phyloP scores from a whole-genome alignment of 2,329 filamentous ascomycete genomes.

The Scytalidium sp. region DNA sequence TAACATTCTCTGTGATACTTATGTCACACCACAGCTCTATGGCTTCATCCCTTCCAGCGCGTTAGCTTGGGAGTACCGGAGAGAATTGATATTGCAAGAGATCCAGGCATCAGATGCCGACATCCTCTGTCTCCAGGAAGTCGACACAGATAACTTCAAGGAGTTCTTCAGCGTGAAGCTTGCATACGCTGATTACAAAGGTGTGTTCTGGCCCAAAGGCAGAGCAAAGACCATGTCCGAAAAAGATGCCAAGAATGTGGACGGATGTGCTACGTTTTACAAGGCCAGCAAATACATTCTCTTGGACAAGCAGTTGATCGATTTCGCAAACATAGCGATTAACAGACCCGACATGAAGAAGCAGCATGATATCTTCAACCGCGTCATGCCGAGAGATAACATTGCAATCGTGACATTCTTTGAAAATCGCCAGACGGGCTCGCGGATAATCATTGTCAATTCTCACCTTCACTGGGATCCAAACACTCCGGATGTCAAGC shows the following conservation, averaged over 20 bases:
- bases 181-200: conserved; percentile 86
- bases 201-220: conserved; percentile 87
- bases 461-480: conserved; percentile 96
- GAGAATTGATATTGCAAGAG: conserved; percentile 79
- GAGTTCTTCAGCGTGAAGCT: conserved; percentile 87
- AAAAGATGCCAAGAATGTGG: conserved; percentile 83
- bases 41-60: conserved; percentile 85
- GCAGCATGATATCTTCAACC: conserved; percentile 96
- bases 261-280: conserved; percentile 96
- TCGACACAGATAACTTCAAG: conserved; percentile 88
- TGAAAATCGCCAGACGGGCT: conserved; percentile 87
- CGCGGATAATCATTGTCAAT: conserved; percentile 88
- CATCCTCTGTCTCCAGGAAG: conserved; percentile 89
- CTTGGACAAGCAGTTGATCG: conserved; percentile 90
- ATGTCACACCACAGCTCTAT: conserved; percentile 80
- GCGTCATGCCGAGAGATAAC: conserved; percentile 97
- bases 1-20: conserved; percentile 95
- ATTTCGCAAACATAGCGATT: conserved; percentile 89
- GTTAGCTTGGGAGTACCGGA: conserved; percentile 83
- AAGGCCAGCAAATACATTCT: conserved; percentile 93
- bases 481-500: conserved; percentile 86
- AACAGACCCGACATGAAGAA: conserved; percentile 96
- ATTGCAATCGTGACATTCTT: conserved; percentile 91
- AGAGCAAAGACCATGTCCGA: conserved; percentile 90
- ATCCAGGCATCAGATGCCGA: conserved; percentile 78